Evolutionary conservation across 768 basidiomycete species (phyloP).

Genomic region (Mycena filopes): DNA sequence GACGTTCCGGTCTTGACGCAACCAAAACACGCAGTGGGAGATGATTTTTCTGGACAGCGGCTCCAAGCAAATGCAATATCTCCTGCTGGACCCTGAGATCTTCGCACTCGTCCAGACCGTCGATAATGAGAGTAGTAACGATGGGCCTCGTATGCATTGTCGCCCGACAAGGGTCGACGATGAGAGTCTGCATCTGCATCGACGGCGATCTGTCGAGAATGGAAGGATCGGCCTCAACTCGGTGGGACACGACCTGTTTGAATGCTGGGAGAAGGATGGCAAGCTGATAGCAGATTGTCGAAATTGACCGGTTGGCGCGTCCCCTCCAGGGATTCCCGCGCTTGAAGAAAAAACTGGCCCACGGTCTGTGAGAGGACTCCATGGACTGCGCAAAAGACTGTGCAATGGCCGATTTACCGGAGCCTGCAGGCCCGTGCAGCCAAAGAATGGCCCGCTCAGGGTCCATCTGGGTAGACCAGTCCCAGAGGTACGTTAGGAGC

Average conservation of each 20-base stretch:
- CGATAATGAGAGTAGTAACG: not conserved
- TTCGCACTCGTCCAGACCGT: conserved; percentile 10
- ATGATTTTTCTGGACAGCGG: not conserved
- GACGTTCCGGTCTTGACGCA: conserved; percentile 5
- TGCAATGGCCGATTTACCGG: conserved; percentile 5
- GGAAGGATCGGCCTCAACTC: too few species aligned
- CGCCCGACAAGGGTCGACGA: too few species aligned
- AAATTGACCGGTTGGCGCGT: too few species aligned
- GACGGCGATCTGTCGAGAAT: too few species aligned
- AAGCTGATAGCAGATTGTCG: too few species aligned
- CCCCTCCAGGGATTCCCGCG: not conserved
- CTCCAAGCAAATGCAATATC: not conserved
- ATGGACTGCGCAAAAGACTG: too few species aligned
- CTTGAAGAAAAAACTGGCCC: conserved; percentile 3
- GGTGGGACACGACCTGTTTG: too few species aligned
- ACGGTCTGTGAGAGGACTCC: too few species aligned
- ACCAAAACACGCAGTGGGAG: not conserved
- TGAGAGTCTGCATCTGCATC: too few species aligned
- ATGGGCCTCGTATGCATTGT: too few species aligned
- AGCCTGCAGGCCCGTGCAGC: conserved; percentile 1
- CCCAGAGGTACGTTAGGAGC: not conserved
- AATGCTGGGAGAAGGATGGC: too few species aligned
- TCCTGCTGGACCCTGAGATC: not conserved
- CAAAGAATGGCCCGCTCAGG: not conserved
- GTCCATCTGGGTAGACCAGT: not conserved